Conservation (phyloP, 352 stramenopile species). For the Phytophthora fragariae region DNA sequence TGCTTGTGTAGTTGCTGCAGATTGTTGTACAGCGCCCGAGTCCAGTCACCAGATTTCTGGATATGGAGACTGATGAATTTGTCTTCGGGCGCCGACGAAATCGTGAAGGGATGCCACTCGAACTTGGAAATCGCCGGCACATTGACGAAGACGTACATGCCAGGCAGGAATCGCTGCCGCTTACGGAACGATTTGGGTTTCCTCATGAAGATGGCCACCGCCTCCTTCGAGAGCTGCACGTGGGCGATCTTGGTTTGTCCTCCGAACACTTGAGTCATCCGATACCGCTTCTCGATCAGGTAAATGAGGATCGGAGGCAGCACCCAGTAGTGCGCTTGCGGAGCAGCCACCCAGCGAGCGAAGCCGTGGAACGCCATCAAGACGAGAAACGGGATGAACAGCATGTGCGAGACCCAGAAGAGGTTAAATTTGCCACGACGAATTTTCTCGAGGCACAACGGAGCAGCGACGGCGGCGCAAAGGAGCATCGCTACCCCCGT, state of each 20-base stretch:
- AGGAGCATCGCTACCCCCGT: slow-evolving; percentile 70
- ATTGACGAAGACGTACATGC: slow-evolving; percentile 90
- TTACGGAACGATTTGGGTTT: slow-evolving; percentile 65
- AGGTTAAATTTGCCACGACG: slow-evolving; percentile 69
- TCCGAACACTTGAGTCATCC: slow-evolving; percentile 60
- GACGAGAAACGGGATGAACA: slow-evolving; percentile 73
- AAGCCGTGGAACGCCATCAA: slow-evolving; percentile 71
- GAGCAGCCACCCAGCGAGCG: slow-evolving; percentile 64
- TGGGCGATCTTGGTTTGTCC: slow-evolving; percentile 57
- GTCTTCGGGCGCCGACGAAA: slow-evolving; percentile 86
- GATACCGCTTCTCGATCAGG: slow-evolving; percentile 68
- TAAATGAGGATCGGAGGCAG: slow-evolving; percentile 66
- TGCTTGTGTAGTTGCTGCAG: slow-evolving; percentile 49
- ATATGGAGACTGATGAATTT: slow-evolving; percentile 75
- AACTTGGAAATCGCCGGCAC: slow-evolving; percentile 76
- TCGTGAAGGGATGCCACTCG: slow-evolving; percentile 92
- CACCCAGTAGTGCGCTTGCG: slow-evolving; percentile 66
- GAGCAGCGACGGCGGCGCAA: slow-evolving; percentile 54
- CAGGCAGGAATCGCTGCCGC: slow-evolving; percentile 57
- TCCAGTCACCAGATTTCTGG: slow-evolving; percentile 76
- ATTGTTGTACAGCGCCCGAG: slow-evolving; percentile 55
- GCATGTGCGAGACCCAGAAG: slow-evolving; percentile 76
- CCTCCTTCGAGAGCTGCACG: slow-evolving; percentile 60
- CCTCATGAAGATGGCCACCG: slow-evolving; percentile 71
- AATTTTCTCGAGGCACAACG: slow-evolving; percentile 55